These are phyloP conservation scores for Boletus semigastroideus DNA, from an alignment of 1,284 basidiomycete genomes.

Conservation along the genomic window DNA sequence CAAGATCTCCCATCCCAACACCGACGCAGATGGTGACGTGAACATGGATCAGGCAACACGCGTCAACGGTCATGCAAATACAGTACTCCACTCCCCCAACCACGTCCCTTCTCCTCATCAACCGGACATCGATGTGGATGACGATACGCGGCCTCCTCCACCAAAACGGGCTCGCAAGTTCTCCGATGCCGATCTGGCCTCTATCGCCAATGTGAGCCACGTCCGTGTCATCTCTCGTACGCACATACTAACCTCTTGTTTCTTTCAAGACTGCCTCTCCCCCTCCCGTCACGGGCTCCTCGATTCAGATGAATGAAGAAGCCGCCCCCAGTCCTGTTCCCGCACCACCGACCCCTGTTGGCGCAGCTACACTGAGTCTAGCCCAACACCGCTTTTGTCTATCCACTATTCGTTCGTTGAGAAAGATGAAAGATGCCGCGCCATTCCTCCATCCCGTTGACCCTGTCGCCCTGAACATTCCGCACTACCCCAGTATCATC, in stretches of 20 bases:
- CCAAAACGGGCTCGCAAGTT: slow-evolving; percentile 62
- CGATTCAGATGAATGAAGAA: slow-evolving; percentile 36
- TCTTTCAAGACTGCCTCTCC: slow-evolving; percentile 69
- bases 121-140: slow-evolving; percentile 38
- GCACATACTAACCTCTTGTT: slow-evolving; percentile 1
- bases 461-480: slow-evolving; percentile 85
- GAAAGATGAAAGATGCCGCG: slow-evolving; percentile 81
- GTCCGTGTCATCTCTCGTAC: slow-evolving; percentile 42
- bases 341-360: slow-evolving; percentile 36
- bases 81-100: slow-evolving; percentile 41
- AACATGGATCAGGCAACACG: slow-evolving; percentile 47
- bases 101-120: slow-evolving; percentile 26
- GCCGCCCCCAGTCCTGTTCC: slow-evolving; percentile 39
- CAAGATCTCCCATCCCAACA: slow-evolving; percentile 17
- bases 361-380: slow-evolving; percentile 47
- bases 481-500: slow-evolving; percentile 88
- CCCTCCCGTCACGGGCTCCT: slow-evolving; percentile 51
- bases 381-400: slow-evolving; percentile 83
- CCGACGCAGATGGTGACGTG: slow-evolving; percentile 43
- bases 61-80: slow-evolving; percentile 37
- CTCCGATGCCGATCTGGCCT: slow-evolving; percentile 55
- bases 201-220: slow-evolving; percentile 62
- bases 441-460: slow-evolving; percentile 92
- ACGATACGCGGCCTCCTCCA: slow-evolving; percentile 64
- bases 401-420: slow-evolving; percentile 79